A percentile compares a stretch with the other conserved stretches of the same genome.
Evolutionary conservation across 768 basidiomycete genomes (phyloP).

Genomic region (Suillus subaureus): DNA sequence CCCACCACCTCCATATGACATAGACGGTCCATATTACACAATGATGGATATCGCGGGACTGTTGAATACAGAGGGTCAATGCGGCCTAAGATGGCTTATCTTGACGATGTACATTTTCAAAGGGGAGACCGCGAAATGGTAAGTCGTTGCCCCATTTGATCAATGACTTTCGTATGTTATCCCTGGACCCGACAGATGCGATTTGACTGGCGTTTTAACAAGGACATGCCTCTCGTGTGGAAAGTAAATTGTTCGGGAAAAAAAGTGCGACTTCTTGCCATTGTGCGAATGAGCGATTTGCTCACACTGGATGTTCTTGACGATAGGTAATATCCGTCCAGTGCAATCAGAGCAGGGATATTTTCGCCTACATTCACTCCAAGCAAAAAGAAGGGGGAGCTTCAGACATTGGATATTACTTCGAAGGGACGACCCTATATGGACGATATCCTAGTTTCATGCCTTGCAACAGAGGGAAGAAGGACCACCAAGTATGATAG

Average conservation of each 20-base stretch:
- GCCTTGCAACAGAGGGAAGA: not conserved
- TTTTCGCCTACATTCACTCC: not conserved
- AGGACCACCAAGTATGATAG: slow-evolving; percentile 1
- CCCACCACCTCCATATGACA: not conserved
- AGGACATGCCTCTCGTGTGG: not conserved
- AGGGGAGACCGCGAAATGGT: too few species aligned
- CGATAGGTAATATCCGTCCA: not conserved
- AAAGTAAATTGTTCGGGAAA: not conserved
- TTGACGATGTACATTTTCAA: not conserved
- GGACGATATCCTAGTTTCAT: slow-evolving; percentile 2
- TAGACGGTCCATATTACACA: not conserved
- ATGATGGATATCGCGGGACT: not conserved
- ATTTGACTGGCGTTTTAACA: not conserved
- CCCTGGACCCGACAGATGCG: not conserved
- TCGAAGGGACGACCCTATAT: not conserved
- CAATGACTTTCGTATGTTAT: not conserved
- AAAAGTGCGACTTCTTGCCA: not conserved
- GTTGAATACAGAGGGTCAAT: not conserved
- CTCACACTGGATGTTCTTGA: not conserved
- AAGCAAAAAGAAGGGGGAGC: not conserved
- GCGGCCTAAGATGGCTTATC: not conserved
- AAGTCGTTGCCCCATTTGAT: not conserved
- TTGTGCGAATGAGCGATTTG: not conserved
- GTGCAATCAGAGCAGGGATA: not conserved
- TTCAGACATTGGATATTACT: slow-evolving; percentile 1